Evolutionary conservation across 345 rosid species (phyloP), one percentile per base, ranked within the genome.

Genomic region (Conringia planisiliqua): DNA sequence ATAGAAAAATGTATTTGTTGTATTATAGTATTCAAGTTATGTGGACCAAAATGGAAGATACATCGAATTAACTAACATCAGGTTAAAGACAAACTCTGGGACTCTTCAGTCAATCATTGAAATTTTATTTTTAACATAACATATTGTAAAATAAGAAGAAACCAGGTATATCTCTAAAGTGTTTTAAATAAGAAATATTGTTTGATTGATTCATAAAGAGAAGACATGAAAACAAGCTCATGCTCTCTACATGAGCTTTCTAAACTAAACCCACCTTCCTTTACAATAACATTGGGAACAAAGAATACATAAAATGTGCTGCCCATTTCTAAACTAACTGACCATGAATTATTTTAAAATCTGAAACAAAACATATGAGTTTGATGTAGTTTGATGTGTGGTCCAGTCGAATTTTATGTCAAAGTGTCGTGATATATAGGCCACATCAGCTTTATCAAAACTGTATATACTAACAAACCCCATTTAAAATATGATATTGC

Each of bases 191-290:
- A 20, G 27, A 62, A 26, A 63, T 18, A 17, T 46, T 27, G 26
- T 48, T 38, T 39, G 35, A 62, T 42, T 35, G 70, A 54, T 69
- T 52, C 50, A 7, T 11, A 76, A 52, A 76, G 22, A 9, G 18
- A 69, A 62, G 80, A 76, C 79, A 68, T 44, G 24, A 62, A 76
- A 77, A 64, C 72, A 77, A 56, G 71, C 46, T 55, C 80, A 77
- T 77, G 76, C 80, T 44, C 50, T 76, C 52, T 47, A 30, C 72
- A 71, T 77, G 66, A 18, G 44, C 26, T 22, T 43, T 55, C 38
- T 46, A 63, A 46, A 64, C 76, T 35, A n/a, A 55, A 54, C 9
- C 12, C 10, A 50, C 42, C 27, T 50, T 6, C 24, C 32, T 11
- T 69, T 62, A 35, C 65, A 35, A 55, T 44, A 70, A 44, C 17